Evolutionary conservation across 345 rosid genomes (phyloP).

Genomic region (Murraya paniculata): DNA sequence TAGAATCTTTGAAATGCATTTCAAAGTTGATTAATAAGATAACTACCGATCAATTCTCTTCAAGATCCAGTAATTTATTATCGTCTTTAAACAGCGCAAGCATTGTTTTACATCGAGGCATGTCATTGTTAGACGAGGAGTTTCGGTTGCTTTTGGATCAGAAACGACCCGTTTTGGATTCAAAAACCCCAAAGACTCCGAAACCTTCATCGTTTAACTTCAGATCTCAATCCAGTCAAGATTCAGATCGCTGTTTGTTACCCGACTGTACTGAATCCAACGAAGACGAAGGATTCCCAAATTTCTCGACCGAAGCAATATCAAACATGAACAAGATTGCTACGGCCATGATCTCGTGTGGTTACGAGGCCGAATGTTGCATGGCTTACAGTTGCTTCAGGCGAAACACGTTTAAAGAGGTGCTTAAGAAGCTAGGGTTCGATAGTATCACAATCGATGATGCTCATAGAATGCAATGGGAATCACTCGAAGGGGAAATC

Average conservation of each 20-base stretch:
- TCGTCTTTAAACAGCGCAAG: constrained; percentile 45
- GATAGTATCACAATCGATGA: constrained; percentile 68
- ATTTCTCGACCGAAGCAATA: constrained; percentile 40
- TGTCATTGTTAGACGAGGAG: constrained; percentile 63
- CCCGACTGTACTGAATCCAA: constrained; percentile 1
- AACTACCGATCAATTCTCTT: constrained; percentile 17
- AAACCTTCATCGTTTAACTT: constrained; percentile 19
- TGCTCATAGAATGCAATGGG: constrained; percentile 71
- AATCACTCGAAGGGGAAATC: constrained; percentile 67
- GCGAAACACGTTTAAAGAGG: constrained; percentile 51
- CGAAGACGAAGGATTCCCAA: constrained; percentile 39
- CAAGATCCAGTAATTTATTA: constrained; percentile 19
- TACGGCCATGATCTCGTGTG: constrained; percentile 58
- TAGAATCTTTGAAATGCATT: constrained; percentile 37
- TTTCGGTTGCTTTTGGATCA: constrained; percentile 54
- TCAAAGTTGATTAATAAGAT: constrained; percentile 34
- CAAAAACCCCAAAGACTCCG: constrained; percentile 29
- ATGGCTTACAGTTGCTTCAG: constrained; percentile 44
- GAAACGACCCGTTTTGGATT: constrained; percentile 15
- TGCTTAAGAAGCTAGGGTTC: constrained; percentile 46
- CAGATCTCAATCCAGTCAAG: not conserved
- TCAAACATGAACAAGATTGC: constrained; percentile 48
- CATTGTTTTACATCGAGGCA: constrained; percentile 50
- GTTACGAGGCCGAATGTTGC: constrained; percentile 70
- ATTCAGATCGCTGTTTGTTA: constrained; percentile 16